Conservation (phyloP, 1,139 yeast species). For the Kurtzmaniella quercitrusa region DNA sequence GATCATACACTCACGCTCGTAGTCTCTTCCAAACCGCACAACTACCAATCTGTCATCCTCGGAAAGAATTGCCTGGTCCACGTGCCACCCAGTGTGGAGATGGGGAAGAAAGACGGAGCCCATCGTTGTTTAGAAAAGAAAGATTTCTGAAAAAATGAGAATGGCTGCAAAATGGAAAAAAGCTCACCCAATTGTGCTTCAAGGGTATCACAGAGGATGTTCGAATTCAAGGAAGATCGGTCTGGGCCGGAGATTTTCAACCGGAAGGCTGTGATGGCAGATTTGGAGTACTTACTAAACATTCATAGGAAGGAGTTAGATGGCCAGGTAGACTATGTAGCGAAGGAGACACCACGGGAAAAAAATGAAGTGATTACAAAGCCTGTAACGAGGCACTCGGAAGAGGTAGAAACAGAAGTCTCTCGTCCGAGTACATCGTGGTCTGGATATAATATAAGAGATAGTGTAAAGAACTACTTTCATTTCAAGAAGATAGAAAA, state of each 20-base stretch:
- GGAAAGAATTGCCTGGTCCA: slow-evolving; percentile 84
- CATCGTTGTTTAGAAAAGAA: slow-evolving; percentile 34
- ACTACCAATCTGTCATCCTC: slow-evolving; percentile 89
- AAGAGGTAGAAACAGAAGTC: background rate
- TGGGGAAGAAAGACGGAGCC: slow-evolving; percentile 88
- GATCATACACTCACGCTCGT: slow-evolving; percentile 74
- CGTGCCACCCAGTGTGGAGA: slow-evolving; percentile 87
- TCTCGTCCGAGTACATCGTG: slow-evolving; percentile 1
- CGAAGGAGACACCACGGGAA: background rate
- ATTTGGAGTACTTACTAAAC: background rate
- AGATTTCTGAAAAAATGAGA: background rate
- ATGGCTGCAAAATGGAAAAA: background rate
- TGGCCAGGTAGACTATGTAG: background rate
- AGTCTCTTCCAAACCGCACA: slow-evolving; percentile 80
- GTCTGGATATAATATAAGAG: slow-evolving; percentile 15
- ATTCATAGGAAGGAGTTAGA: background rate
- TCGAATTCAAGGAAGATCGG: background rate
- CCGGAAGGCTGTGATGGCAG: background rate
- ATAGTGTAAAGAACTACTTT: slow-evolving; percentile 14
- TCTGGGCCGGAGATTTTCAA: background rate
- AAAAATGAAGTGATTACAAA: background rate
- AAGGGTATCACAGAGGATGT: background rate
- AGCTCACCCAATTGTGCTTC: no score
- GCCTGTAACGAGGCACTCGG: background rate
- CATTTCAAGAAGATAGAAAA: slow-evolving; percentile 7